Conservation (phyloP, 345 rosid genomes). For the Excoecaria agallocha region DNA sequence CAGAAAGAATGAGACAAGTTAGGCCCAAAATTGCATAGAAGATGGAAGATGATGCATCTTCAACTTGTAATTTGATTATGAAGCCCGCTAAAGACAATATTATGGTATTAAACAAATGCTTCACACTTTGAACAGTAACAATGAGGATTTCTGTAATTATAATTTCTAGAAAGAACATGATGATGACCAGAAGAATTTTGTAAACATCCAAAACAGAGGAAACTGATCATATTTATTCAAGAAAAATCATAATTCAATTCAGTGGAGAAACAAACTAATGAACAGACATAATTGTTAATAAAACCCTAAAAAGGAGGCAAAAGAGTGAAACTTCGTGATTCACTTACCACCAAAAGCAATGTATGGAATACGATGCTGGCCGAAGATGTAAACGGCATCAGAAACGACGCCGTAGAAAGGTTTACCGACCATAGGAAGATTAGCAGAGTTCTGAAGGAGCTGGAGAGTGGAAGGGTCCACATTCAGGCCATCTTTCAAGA, state of each 20-base stretch:
- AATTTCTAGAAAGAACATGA: too few species aligned
- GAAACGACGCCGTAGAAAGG: constrained; percentile 78
- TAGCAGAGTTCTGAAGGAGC: constrained; percentile 75
- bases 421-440: constrained; percentile 89
- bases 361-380: constrained; percentile 90
- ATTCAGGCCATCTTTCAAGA: constrained; percentile 70
- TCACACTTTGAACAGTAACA: not conserved
- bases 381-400: constrained; percentile 63
- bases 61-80: too few species aligned
- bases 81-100: too few species aligned
- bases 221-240: too few species aligned
- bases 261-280: not conserved
- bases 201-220: too few species aligned
- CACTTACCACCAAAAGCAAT: constrained; percentile 81
- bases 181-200: too few species aligned
- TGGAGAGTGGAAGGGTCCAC: constrained; percentile 81
- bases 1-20: too few species aligned
- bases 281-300: too few species aligned
- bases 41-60: too few species aligned
- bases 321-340: not conserved
- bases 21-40: too few species aligned
- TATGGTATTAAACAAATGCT: too few species aligned
- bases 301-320: not conserved
- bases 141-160: not conserved
- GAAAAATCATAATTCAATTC: too few species aligned